Conservation (phyloP, 768 basidiomycete species). For the Coprinellus micaceus region DNA sequence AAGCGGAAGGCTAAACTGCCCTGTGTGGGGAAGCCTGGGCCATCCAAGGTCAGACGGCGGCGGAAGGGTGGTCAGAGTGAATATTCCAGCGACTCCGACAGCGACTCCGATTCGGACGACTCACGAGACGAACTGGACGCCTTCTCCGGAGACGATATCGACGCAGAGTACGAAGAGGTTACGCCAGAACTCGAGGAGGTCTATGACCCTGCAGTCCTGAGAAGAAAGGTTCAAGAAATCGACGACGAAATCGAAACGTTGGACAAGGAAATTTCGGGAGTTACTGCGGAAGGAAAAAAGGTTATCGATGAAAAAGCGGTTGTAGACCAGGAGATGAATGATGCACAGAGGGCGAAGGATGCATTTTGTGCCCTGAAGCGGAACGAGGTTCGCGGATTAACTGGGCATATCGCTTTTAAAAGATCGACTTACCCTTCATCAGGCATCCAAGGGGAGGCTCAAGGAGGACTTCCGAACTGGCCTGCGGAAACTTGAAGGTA, state of each 20-base stretch:
- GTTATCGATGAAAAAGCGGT: conserved; percentile 24
- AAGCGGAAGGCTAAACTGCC: no score
- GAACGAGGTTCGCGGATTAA: neutral
- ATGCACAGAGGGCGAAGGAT: conserved; percentile 55
- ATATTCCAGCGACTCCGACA: neutral
- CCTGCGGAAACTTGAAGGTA: conserved; percentile 56
- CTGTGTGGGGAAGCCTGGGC: neutral
- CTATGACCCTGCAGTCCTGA: neutral
- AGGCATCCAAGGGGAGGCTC: conserved; percentile 53
- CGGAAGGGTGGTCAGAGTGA: neutral
- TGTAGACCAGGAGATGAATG: conserved; percentile 38
- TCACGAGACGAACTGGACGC: neutral
- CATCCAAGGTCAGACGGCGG: neutral
- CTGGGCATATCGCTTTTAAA: neutral
- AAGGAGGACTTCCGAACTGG: conserved; percentile 58
- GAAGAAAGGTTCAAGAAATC: neutral
- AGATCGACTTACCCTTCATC: conserved; percentile 4
- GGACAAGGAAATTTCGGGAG: neutral
- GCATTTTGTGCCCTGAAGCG: conserved; percentile 46
- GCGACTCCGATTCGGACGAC: neutral
- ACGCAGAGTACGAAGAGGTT: neutral
- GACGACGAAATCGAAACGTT: neutral
- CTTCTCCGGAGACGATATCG: neutral
- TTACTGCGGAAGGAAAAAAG: neutral
- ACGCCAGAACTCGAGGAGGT: neutral